Evolutionary conservation across 805 yeast species (phyloP).

Genomic region (Hanseniaspora vineae): DNA sequence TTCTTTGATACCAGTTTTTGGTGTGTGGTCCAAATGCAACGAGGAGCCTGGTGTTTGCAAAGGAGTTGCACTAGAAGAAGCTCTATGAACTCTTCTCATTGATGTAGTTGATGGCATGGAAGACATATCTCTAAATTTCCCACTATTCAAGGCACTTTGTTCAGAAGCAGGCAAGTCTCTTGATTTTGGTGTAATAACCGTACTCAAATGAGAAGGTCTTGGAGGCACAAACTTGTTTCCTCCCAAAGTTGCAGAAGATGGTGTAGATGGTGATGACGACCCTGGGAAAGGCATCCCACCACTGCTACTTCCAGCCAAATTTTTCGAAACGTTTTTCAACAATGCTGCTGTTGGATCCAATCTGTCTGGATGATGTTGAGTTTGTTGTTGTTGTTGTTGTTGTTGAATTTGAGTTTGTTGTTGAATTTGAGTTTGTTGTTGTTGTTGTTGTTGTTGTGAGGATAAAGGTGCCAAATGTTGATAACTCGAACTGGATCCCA

Average conservation of each 20-base stretch:
- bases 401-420: neutral
- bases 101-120: conserved; percentile 17
- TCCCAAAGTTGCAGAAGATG: neutral
- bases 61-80: conserved; percentile 8
- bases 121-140: conserved; percentile 16
- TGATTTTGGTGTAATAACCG: conserved; percentile 24
- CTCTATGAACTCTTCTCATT: conserved; percentile 19
- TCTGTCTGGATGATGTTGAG: neutral
- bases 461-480: neutral
- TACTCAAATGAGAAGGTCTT: conserved; percentile 3
- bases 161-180: conserved; percentile 19
- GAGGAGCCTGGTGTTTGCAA: too few species aligned
- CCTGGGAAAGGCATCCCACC: neutral
- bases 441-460: neutral
- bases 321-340: conserved; percentile 4
- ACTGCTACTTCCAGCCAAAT: neutral
- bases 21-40: too few species aligned
- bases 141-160: conserved; percentile 17
- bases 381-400: neutral
- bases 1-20: too few species aligned
- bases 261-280: neutral
- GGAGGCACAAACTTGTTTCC: conserved; percentile 9
- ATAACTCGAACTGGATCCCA: neutral
- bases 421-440: neutral
- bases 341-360: conserved; percentile 6